A percentile compares a stretch with the other conserved stretches of the same genome.
Conservation (phyloP, 192 early-diverging fungal genomes). For the Coemansia sp. region DNA sequence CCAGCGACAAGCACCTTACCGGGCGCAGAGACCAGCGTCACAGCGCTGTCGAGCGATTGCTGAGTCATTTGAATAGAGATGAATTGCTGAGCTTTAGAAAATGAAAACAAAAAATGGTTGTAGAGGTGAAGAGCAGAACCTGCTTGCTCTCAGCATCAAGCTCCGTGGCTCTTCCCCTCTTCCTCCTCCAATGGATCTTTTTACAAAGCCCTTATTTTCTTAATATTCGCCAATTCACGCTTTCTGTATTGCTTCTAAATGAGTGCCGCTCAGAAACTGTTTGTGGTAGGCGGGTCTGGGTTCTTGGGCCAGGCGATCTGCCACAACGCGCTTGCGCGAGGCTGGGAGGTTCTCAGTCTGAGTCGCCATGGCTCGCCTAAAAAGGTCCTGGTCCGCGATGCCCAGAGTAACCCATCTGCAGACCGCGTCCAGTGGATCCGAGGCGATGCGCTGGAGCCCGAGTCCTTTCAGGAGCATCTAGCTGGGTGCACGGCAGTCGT, state of each 20-base stretch:
- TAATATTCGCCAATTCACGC: no score
- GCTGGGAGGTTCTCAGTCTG: conserved; percentile 54
- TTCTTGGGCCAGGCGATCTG: conserved; percentile 60
- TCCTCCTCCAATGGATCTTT: not conserved
- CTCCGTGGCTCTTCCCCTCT: not conserved
- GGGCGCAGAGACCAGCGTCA: conserved; percentile 79
- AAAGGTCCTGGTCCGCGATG: not conserved
- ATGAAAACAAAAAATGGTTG: not conserved
- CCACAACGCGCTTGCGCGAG: conserved; percentile 36
- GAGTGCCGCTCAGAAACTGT: conserved; percentile 38
- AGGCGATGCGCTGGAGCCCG: conserved; percentile 64
- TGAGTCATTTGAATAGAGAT: conserved; percentile 14
- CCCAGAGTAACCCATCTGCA: not conserved
- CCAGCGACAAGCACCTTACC: conserved; percentile 93
- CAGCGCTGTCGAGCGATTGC: not conserved
- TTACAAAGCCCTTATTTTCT: no score
- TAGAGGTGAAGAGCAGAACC: no score
- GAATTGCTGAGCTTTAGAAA: not conserved
- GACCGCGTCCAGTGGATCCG: conserved; percentile 57
- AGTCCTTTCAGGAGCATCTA: conserved; percentile 56
- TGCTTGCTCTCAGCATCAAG: no score
- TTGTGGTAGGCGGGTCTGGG: conserved; percentile 65
- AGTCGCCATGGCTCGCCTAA: conserved; percentile 54
- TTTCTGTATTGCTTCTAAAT: not conserved
- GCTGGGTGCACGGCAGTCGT: conserved; percentile 63